These are phyloP conservation scores for Berberis vulgaris DNA, from an alignment of 164 flowering plant genomes.

Conservation along the genomic window DNA sequence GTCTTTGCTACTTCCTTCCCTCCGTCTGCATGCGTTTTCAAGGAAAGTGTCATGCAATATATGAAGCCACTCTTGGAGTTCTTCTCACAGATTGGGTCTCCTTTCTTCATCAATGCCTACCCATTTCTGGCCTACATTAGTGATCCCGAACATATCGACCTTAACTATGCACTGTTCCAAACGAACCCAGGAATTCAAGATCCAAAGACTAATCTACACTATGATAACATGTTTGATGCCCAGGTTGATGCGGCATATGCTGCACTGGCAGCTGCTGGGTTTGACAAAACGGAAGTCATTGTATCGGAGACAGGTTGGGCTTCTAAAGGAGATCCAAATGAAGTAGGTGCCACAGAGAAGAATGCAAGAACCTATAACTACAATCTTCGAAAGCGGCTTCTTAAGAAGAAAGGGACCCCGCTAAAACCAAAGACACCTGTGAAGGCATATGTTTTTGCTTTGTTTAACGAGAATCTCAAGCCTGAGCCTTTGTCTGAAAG, in stretches of 20 bases:
- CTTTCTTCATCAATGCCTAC: constrained; percentile 76
- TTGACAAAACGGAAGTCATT: constrained; percentile 52
- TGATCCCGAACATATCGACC: constrained; percentile 54
- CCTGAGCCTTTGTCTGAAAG: constrained; percentile 78
- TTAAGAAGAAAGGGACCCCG: constrained; percentile 77
- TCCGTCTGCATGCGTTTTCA: constrained; percentile 64
- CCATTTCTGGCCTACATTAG: constrained; percentile 74
- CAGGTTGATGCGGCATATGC: constrained; percentile 63
- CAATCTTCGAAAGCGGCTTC: constrained; percentile 44
- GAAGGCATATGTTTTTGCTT: constrained; percentile 67
- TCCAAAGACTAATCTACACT: constrained; percentile 61
- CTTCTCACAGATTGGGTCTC: constrained; percentile 49
- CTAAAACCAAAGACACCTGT: constrained; percentile 44
- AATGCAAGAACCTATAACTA: constrained; percentile 63
- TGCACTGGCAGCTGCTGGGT: constrained; percentile 70
- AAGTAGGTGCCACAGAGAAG: constrained; percentile 47
- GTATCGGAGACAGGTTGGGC: constrained; percentile 95
- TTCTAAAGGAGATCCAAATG: constrained; percentile 58
- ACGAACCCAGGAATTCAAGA: constrained; percentile 52
- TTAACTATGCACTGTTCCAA: constrained; percentile 63
- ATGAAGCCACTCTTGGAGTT: constrained; percentile 74
- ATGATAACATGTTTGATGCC: constrained; percentile 86
- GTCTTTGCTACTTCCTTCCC: constrained; percentile 68
- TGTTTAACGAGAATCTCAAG: constrained; percentile 77
- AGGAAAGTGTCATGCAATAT: constrained; percentile 37